A percentile compares a stretch with the other conserved stretches of the same genome.
phyloP scores from a whole-genome alignment of 176 grass and related monocot species.

The Triticum turgidum region DNA sequence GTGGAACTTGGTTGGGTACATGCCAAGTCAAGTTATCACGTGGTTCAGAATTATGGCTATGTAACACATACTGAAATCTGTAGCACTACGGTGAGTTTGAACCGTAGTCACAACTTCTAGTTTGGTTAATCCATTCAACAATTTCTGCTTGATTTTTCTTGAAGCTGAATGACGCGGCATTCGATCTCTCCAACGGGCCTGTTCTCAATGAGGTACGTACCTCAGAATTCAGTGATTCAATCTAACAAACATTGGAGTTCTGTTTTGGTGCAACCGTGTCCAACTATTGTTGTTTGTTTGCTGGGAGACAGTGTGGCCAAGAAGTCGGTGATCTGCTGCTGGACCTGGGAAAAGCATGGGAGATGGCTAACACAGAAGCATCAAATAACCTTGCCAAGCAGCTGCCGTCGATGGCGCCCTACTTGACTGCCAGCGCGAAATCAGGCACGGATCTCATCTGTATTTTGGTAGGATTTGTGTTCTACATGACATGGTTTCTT shows the following conservation, averaged over 20 bases:
- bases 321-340: conserved; percentile 73
- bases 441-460: conserved; percentile 49
- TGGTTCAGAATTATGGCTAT: too few relatives aligned
- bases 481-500: conserved; percentile 3
- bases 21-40: not conserved
- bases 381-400: conserved; percentile 67
- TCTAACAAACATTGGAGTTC: not conserved
- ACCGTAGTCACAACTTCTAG: not conserved
- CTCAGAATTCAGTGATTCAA: not conserved
- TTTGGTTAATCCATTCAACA: not conserved
- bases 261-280: not conserved
- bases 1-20: not conserved
- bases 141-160: not conserved
- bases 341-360: conserved; percentile 76
- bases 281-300: not conserved
- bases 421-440: conserved; percentile 62
- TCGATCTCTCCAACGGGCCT: conserved; percentile 90
- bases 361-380: conserved; percentile 59
- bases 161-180: conserved; percentile 90
- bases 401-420: conserved; percentile 59
- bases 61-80: not conserved
- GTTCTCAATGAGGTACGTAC: conserved; percentile 67
- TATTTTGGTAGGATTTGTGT: conserved; percentile 2
- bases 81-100: not conserved
- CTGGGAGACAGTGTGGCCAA: conserved; percentile 57